Percentiles rank a stretch among this genome's conserved stretches.
Conservation (phyloP, 2,329 filamentous ascomycete genomes). For the Plectosphaerella sp. region DNA sequence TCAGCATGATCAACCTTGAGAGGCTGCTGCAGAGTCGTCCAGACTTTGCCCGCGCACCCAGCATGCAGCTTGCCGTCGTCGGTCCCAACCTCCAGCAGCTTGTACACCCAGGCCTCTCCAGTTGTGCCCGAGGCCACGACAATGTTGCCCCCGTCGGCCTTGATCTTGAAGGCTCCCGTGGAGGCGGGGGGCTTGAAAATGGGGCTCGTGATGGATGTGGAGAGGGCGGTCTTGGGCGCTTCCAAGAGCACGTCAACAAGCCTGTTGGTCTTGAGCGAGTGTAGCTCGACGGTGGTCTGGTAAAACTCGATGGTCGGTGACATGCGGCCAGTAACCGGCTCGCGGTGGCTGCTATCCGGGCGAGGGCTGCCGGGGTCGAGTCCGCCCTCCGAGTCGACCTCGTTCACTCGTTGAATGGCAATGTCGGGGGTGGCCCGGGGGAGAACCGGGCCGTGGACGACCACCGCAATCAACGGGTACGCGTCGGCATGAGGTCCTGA, state of each 20-base stretch:
- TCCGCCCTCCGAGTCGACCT: conserved; percentile 31
- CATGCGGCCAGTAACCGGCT: conserved; percentile 26
- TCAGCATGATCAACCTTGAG: conserved; percentile 40
- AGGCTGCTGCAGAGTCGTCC: conserved; percentile 75
- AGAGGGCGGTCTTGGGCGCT: conserved; percentile 58
- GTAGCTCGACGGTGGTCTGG: conserved; percentile 85
- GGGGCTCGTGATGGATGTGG: conserved; percentile 54
- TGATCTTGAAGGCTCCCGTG: conserved; percentile 67
- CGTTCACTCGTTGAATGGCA: conserved; percentile 27
- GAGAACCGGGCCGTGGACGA: conserved; percentile 72
- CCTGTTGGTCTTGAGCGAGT: conserved; percentile 73
- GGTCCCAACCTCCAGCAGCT: conserved; percentile 36
- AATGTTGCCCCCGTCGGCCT: conserved; percentile 67
- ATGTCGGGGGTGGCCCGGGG: conserved; percentile 33
- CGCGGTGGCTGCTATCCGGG: conserved; percentile 32
- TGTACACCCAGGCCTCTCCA: conserved; percentile 81
- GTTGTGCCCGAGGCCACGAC: conserved; percentile 75
- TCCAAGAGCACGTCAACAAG: conserved; percentile 70
- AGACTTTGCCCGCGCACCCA: conserved; percentile 79
- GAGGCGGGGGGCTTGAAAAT: conserved; percentile 66
- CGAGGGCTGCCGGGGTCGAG: conserved; percentile 38
- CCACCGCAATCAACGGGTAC: conserved; percentile 73
- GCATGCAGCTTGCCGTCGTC: conserved; percentile 41
- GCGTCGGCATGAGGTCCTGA: conserved; percentile 47
- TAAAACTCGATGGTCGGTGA: conserved; percentile 53